Percentiles rank a stretch among this genome's conserved stretches.
Evolutionary conservation across 306 rosid species (phyloP).

Genomic region (Sicyos edulis): DNA sequence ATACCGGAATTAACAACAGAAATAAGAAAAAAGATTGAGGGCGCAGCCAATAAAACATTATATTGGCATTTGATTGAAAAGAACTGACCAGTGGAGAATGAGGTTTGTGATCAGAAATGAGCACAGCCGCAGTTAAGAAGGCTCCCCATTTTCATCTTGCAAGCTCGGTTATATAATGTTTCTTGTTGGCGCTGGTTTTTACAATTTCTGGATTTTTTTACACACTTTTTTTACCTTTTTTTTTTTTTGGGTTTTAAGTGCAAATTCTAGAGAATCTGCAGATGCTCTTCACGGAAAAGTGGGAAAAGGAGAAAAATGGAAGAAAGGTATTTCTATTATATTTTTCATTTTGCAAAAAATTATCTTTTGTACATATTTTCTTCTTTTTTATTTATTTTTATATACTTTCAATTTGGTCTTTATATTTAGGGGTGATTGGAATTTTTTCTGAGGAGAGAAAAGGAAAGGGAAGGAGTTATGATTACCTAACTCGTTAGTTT

Average conservation of each 20-base stretch:
- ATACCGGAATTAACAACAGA: slow-evolving; percentile 12
- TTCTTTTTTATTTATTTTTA: too few relatives aligned
- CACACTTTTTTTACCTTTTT: slow-evolving; percentile 21
- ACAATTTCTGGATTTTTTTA: slow-evolving; percentile 34
- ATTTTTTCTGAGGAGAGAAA: too few relatives aligned
- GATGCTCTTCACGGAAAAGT: slow-evolving; percentile 23
- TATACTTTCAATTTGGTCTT: too few relatives aligned
- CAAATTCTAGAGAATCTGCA: slow-evolving; percentile 47
- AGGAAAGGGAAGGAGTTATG: too few relatives aligned
- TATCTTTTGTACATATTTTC: too few relatives aligned
- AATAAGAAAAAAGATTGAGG: not conserved
- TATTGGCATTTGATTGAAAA: slow-evolving; percentile 26
- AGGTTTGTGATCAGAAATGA: slow-evolving; percentile 30
- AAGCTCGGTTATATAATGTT: slow-evolving; percentile 43
- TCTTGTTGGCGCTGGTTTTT: too few relatives aligned
- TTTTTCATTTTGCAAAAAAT: too few relatives aligned
- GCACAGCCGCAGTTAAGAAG: slow-evolving; percentile 34
- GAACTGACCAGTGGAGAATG: slow-evolving; percentile 30
- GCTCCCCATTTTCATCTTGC: slow-evolving; percentile 24
- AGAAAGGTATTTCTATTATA: not conserved
- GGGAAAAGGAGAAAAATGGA: not conserved
- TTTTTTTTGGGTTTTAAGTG: slow-evolving; percentile 24
- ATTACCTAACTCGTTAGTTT: too few relatives aligned
- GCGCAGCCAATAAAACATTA: not conserved
- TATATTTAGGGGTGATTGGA: too few relatives aligned